These are phyloP conservation scores for Phyllachora maydis DNA, from an alignment of 2,329 filamentous ascomycete species.

Conservation along the genomic window DNA sequence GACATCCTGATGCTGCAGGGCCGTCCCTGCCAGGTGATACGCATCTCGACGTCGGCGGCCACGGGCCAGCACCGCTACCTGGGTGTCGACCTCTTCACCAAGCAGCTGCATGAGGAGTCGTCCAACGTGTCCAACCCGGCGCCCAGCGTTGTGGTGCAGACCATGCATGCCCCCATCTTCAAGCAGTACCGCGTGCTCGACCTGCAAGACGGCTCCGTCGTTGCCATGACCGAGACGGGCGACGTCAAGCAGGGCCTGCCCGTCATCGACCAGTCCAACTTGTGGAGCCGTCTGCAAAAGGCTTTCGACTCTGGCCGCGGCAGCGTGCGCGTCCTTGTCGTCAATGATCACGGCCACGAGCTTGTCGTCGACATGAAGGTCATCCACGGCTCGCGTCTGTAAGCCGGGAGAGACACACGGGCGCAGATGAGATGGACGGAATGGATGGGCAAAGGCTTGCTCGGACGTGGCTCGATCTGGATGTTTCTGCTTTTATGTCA, in stretches of 20 bases:
- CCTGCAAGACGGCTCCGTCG: constrained; percentile 65
- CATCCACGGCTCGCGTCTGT: constrained; percentile 60
- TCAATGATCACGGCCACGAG: constrained; percentile 83
- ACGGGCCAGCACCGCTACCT: constrained; percentile 99
- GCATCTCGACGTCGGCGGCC: constrained; percentile 93
- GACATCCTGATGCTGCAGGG: constrained; percentile 98
- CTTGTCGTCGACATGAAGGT: constrained; percentile 98
- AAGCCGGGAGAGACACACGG: constrained; percentile 93
- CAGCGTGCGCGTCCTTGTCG: constrained; percentile 85
- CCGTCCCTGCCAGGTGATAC: constrained; percentile 98
- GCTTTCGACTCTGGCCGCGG: constrained; percentile 85
- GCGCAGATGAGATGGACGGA: constrained; percentile 84
- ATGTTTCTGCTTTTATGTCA: constrained; percentile 4
- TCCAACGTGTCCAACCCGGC: constrained; percentile 94
- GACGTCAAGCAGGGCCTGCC: constrained; percentile 93
- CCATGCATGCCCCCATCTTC: constrained; percentile 98
- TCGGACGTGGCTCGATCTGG: too few relatives aligned
- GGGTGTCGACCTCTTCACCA: constrained; percentile 98
- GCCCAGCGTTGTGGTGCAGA: constrained; percentile 93
- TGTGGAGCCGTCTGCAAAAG: constrained; percentile 60
- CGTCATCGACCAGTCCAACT: constrained; percentile 86
- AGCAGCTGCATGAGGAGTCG: constrained; percentile 97
- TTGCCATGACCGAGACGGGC: constrained; percentile 97
- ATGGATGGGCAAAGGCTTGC: constrained; percentile 86
- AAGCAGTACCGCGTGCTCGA: constrained; percentile 99